Evolutionary conservation across 2,329 filamentous ascomycete species (phyloP), one percentile per base, ranked within the genome.

Genomic region (Dactylellina leptospora): DNA sequence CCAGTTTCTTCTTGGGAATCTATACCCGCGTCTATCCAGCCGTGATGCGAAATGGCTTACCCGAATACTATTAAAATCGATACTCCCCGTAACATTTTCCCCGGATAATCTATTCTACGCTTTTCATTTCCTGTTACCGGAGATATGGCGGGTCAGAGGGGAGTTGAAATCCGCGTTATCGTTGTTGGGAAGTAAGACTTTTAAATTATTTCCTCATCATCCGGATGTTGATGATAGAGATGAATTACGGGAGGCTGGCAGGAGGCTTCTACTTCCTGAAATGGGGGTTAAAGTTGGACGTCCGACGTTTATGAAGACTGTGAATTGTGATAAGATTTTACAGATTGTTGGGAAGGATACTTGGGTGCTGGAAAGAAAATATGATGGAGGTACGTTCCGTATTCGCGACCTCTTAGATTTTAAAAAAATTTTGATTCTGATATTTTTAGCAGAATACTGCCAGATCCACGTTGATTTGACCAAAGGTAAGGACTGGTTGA

Each of bases 381-480:
- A 77, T 40, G 76, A 77, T 51, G 76, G 76, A 20, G 64, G 64
- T 71, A 62, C 16, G 48, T 22, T 18, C 8, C 20, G 16, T 42
- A 6, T 22, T 22, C 23, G 8, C 11, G 8, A 36, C 27, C 23
- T 53, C 4, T 20, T 13, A 1, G 25, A 3, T 40, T 54, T 30
- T 22, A 22, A 13, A 38, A 10, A 3, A 4, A 2, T 11, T 38
- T 38, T n/a, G n/a, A n/a, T n/a, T 38, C 50, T 60, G 30, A 60
- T 28, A 5, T 20, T 25, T 36, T 11, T 1, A 22, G 9, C 22
- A 71, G 92, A 96, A 79, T 96, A 95, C 75, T 96, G 91, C 75
- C 92, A 96, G 78, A 87, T 96, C 27, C 92, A 96, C 76, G 82
- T 96, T 38, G 87, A 96, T 77, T 81, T 90, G 4, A 81, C 81